These are phyloP conservation scores for Coniella vitis DNA, from an alignment of 2,329 filamentous ascomycete species.

Conservation along the genomic window DNA sequence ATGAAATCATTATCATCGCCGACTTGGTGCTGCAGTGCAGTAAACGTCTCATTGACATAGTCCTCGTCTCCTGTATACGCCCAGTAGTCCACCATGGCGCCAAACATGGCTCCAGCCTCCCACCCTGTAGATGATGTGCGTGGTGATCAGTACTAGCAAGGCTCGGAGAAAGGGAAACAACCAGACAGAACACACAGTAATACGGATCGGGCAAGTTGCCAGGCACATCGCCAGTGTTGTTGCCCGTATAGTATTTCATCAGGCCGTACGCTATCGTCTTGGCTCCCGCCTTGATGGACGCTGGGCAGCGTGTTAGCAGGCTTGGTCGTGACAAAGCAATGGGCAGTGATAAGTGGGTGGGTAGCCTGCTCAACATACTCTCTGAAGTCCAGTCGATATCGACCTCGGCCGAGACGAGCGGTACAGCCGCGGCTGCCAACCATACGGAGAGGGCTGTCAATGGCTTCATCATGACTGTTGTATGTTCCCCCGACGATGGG, in stretches of 20 bases:
- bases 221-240: constrained; percentile 17
- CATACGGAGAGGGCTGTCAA: constrained; percentile 11
- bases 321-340: background rate
- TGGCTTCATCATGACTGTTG: constrained; percentile 14
- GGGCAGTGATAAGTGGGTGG: background rate
- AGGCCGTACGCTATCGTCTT: constrained; percentile 16
- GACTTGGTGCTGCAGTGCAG: constrained; percentile 46
- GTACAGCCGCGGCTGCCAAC: constrained; percentile 10
- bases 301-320: background rate
- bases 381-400: constrained; percentile 17
- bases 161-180: constrained; percentile 23
- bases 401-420: constrained; percentile 16
- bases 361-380: constrained; percentile 8
- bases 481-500: background rate
- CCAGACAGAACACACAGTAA: constrained; percentile 35
- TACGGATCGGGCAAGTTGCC: constrained; percentile 24
- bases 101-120: constrained; percentile 64
- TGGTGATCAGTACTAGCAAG: constrained; percentile 32
- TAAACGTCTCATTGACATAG: constrained; percentile 48
- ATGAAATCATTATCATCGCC: constrained; percentile 48
- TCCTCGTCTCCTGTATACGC: constrained; percentile 51
- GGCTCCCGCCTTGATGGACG: constrained; percentile 15
- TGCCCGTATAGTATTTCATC: constrained; percentile 18
- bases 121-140: constrained; percentile 47
- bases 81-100: constrained; percentile 59